Conservation (phyloP, 768 basidiomycete species). For the Mycena polygramma region DNA sequence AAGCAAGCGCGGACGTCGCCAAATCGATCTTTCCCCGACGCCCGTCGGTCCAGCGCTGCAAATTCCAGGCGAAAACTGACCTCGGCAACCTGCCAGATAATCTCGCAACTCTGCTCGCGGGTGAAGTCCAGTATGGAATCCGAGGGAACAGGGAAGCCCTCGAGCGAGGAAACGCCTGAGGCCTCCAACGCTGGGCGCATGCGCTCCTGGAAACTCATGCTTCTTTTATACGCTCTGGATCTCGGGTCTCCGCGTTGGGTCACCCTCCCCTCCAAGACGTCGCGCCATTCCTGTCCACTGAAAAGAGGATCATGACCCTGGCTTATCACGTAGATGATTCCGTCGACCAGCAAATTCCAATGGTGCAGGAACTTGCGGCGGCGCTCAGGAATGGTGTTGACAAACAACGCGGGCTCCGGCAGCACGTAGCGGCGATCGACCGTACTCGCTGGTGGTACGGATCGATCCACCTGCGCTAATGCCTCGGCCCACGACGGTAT, state of each 20-base stretch:
- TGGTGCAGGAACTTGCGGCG: background rate
- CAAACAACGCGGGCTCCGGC: background rate
- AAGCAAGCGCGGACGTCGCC: background rate
- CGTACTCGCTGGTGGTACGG: background rate
- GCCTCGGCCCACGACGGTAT: background rate
- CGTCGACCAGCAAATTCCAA: background rate
- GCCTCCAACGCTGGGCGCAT: background rate
- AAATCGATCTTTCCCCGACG: background rate
- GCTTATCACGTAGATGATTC: background rate
- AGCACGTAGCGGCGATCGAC: background rate
- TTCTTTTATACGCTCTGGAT: background rate
- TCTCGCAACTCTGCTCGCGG: background rate
- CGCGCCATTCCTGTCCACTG: background rate
- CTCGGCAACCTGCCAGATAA: slow-evolving; percentile 7
- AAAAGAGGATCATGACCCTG: background rate
- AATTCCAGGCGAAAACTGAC: slow-evolving; percentile 10
- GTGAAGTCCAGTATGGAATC: background rate
- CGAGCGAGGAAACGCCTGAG: background rate
- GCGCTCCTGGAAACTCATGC: background rate
- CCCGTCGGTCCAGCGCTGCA: slow-evolving; percentile 4
- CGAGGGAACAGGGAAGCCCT: background rate
- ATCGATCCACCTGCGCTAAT: background rate
- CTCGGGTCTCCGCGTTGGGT: background rate
- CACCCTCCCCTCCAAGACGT: background rate
- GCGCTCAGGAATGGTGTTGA: background rate